Evolutionary conservation across 2,329 filamentous ascomycete species (phyloP), one percentile per base, ranked within the genome.

Genomic region (Apiospora arundinis): DNA sequence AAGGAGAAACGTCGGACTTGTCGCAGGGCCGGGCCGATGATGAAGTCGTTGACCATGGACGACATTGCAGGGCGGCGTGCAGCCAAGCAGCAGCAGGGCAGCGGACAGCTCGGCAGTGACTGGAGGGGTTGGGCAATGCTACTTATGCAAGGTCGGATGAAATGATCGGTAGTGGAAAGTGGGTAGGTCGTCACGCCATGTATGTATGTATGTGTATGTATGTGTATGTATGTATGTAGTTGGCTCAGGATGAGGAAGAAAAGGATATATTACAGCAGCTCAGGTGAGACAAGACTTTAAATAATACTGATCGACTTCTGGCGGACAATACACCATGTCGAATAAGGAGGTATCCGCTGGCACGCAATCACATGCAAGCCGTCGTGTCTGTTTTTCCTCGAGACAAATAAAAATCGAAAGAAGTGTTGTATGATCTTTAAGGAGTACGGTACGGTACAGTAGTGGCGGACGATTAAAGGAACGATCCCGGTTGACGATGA

Each of bases 21-120:
- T 79, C 90, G 88, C 75, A 92, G 82, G 76, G 92, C 89, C 71
- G 90, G 90, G 73, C 91, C 91, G 80, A 92, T 90, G 76, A 92
- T 82, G 79, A 91, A 91, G 73, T 91, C 88, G 77, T 89, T 87
- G 70, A 92, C 89, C 77, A 91, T 83, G 75, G 86, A 90, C 80
- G 88, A 86, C 90, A 92, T 92, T 76, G 74, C 70, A 75, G 75
- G 71, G 71, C 32, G 56, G 32, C 56, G 28, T 63, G 56, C 56
- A 63, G 56, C 56, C 56, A 63, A 71, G 70, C 71, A 68, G 70
- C 72, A 46, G 69, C 71, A 74, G 52, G 52, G 52, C 25, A 37
- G 52, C 52, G 52, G 52, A 16, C 52, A 60, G 28, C 52, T 37
- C 52, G 52, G 52, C 52, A 60, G 28, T 25, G 52, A 37, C 52